Base-by-base conservation (phyloP, 1,284 basidiomycete species). In the Ceratobasidium sp. region DNA sequence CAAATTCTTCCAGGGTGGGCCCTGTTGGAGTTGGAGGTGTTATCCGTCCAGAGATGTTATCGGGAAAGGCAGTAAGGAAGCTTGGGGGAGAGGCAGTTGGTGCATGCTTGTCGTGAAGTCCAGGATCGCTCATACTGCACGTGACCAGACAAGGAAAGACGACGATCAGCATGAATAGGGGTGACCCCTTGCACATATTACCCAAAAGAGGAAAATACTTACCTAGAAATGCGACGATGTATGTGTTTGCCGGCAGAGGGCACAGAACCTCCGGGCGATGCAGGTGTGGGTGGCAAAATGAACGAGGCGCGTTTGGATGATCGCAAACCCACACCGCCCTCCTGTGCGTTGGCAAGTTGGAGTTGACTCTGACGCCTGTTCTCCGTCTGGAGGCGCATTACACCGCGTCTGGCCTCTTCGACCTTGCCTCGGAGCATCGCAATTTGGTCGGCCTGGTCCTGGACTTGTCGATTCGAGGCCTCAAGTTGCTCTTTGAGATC, bases 311-410 rank as follows among this genome's bases (percentile, higher is more conserved):
- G 87, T 74, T 90, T 91, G 6, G 86, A 83, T 3, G 88, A 84
- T 0, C 84, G 81, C 1, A 88, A 80, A 71, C 78, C 81, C 34
- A 78, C 80, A 52, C 50, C 23, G 55, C 81, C 75, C 34, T 67
- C 62, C 23, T 67, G 62, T 41, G 34, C n/a, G 50, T 55, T 77
- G 79, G 80, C 61, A 78, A 75, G 73, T 82, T 74, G 32, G 82
- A 83, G 81, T 72, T 82, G 80, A 77, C 88, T 90, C 78, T 87
- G 86, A 48, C 91, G 84, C 75, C 91, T 85, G 77, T 84, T 90
- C 79, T 95, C 93, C 39, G 89, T 89, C 80, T 97, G 94, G 21
- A 97, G 84, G n/a, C 91, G 86, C 92, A 96, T 96, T 46, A 97
- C 85, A 14, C 92, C 93, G 71, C 93, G 89, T 76, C 95, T 85